Base-by-base conservation (phyloP, 192 early-diverging fungal genomes). In the Entrophospora sp. region DNA sequence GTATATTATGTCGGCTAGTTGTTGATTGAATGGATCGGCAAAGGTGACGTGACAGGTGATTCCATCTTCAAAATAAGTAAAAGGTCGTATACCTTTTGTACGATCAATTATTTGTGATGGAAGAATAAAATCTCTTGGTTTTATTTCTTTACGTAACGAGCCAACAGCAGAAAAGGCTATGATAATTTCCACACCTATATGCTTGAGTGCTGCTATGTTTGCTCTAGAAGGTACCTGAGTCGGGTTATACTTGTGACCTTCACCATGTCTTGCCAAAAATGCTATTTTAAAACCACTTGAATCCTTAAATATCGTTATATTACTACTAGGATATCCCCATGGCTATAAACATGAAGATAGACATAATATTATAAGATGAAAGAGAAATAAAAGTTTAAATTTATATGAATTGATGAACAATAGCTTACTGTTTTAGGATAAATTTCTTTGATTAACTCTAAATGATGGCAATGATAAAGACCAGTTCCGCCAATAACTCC, bases 201-300 rank as follows among this genome's bases (percentile, higher is more conserved):
- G 84, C 82, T 98, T 99, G 43, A 99, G 79, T 13, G 94, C 95
- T 6, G 97, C 97, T 71, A 99, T 97, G 79, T 99, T 99, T 77
- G 97, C 95, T 32, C 88, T 87, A 36, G 84, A 81, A 58, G 96
- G 96, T 27, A 99, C 93, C 76, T 97, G 89, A 35, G 84, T 80
- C 18, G 94, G 93, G 43, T 89, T 89, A 69, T 88, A 74, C 59
- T 80, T 82, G 80, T 99, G 97, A 32, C 90, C 85, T 42, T 84
- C 82, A 31, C 97, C 97, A 73, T 99, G 97, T 32, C 97, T 87
- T 28, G 97, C 91, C 37, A 99, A 83, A 75, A 99, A 99, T 12
- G 95, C 97, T 64, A 99, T 82, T 70, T 93, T 86, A 77, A 79
- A 77, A 37, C 90, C 92, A 30, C 46, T 28, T n/a, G 80, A 66